Evolutionary conservation across 345 rosid species (phyloP).

Genomic region (Camelina hispida): DNA sequence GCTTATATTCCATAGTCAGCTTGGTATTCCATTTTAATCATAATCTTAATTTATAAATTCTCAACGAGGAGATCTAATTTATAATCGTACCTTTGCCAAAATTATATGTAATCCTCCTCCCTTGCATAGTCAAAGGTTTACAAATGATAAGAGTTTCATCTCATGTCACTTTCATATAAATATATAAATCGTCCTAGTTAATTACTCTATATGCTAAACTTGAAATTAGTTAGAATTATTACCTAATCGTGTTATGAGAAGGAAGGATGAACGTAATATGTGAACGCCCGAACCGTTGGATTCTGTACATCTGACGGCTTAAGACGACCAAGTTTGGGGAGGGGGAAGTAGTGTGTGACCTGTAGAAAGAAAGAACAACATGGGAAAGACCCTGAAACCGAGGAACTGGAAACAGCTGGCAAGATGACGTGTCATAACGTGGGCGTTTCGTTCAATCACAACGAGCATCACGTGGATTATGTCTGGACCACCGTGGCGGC

Average conservation of each 20-base stretch:
- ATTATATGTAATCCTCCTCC: not conserved
- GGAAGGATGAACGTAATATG: not conserved
- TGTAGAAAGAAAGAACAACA: slow-evolving; percentile 23
- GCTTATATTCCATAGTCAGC: slow-evolving; percentile 34
- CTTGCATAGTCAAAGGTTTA: not conserved
- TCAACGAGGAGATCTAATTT: not conserved
- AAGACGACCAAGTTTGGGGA: not conserved
- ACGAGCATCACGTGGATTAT: slow-evolving; percentile 43
- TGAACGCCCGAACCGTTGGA: slow-evolving; percentile 23
- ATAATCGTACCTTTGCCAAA: not conserved
- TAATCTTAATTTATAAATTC: not conserved
- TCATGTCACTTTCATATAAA: not conserved
- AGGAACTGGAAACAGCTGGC: slow-evolving; percentile 46
- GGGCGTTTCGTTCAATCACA: slow-evolving; percentile 30
- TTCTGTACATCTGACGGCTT: slow-evolving; percentile 20
- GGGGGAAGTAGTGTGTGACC: not conserved
- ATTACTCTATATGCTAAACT: not conserved
- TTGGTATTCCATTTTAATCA: slow-evolving; percentile 12
- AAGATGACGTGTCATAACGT: slow-evolving; percentile 30
- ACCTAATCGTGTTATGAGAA: not conserved
- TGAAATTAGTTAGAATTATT: not conserved
- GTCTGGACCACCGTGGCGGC: slow-evolving; percentile 44
- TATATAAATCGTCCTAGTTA: not conserved
- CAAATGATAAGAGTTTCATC: not conserved
- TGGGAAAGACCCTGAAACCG: slow-evolving; percentile 37